Conservation (phyloP, 495 filamentous ascomycete genomes). For the Bombardia bombarda region DNA sequence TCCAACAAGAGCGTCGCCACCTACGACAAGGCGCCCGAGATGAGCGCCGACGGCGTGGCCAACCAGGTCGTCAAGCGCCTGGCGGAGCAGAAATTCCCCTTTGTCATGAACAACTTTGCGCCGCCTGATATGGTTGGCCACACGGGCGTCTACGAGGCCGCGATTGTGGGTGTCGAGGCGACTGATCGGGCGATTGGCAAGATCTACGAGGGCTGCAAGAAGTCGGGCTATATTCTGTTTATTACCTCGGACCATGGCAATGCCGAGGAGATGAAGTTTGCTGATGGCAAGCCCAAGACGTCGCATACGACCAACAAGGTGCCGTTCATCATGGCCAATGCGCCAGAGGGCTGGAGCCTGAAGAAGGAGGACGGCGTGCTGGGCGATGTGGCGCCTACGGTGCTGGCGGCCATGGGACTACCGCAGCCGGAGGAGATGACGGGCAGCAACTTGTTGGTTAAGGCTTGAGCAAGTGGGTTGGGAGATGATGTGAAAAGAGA, state of each 20-base stretch:
- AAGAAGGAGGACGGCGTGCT: conserved; percentile 77
- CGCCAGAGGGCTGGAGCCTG: conserved; percentile 79
- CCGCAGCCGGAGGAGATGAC: conserved; percentile 88
- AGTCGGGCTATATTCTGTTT: conserved; percentile 84
- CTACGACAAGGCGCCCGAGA: conserved; percentile 93
- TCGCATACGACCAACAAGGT: conserved; percentile 97
- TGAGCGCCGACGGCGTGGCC: conserved; percentile 85
- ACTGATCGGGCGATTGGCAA: conserved; percentile 91
- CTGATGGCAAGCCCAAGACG: conserved; percentile 92
- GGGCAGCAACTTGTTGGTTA: conserved; percentile 73
- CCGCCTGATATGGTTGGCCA: conserved; percentile 99
- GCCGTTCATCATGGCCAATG: conserved; percentile 96
- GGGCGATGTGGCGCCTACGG: conserved; percentile 90
- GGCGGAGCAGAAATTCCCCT: conserved; percentile 72
- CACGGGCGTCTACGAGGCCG: conserved; percentile 95
- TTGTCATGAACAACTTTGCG: conserved; percentile 99
- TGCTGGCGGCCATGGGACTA: conserved; percentile 85
- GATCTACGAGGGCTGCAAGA: conserved; percentile 88
- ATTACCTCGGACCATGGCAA: conserved; percentile 96
- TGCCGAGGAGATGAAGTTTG: conserved; percentile 97
- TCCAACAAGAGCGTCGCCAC: conserved; percentile 78
- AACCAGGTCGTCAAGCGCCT: conserved; percentile 81
- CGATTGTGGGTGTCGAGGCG: conserved; percentile 72
- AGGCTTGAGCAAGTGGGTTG: conserved; percentile 35
- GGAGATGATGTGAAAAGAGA: background rate